Base-by-base conservation (phyloP, 2,329 filamentous ascomycete species). In the Beauveria asiatica region DNA sequence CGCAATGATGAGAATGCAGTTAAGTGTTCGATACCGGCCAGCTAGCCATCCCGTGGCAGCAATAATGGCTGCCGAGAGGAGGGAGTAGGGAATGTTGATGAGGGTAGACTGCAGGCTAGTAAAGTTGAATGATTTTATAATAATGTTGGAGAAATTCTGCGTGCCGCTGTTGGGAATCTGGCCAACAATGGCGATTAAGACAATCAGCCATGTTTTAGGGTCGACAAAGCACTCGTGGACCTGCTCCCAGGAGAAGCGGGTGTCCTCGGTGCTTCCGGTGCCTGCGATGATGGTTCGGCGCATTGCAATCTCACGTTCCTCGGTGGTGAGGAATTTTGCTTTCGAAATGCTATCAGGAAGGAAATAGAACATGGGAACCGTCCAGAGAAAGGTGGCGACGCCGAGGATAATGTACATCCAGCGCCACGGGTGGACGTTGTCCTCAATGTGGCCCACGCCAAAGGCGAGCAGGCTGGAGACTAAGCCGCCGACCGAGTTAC, bases 131-230 rank as follows among this genome's bases (percentile, higher is more conserved):
- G 79, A 81, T 50, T 72, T 75, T 67, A 84, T 75, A 57, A 84
- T 79, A 41, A 84, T 75, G 65, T 83, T 84, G 45, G 79, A 78
- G 53, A 85, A 85, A 64, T 78, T 81, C 64, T 82, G 79, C 0
- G 81, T 83, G 25, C 84, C 83, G 37, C 83, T 83, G 62, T 86
- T 87, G 45, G 84, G 83, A 25, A 86, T 84, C 68, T 83, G 80
- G 2, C 76, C 80, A 3, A 80, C 68, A 5, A 85, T 62, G 23
- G 78, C 75, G 23, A 86, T 76, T 2, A 72, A 73, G 61, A 83
- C 76, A 50, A 86, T 76, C 52, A 85, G 71, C 82, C 82, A 86
- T 0, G 82, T 83, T 68, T 86, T 85, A 3, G 80, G 81, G 64
- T 85, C 83, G 10, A 73, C 57, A 0, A 85, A 67, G 53, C 81